These are phyloP conservation scores for Debaryomyces fabryi DNA, from an alignment of 1,139 yeast genomes.

Conservation along the genomic window DNA sequence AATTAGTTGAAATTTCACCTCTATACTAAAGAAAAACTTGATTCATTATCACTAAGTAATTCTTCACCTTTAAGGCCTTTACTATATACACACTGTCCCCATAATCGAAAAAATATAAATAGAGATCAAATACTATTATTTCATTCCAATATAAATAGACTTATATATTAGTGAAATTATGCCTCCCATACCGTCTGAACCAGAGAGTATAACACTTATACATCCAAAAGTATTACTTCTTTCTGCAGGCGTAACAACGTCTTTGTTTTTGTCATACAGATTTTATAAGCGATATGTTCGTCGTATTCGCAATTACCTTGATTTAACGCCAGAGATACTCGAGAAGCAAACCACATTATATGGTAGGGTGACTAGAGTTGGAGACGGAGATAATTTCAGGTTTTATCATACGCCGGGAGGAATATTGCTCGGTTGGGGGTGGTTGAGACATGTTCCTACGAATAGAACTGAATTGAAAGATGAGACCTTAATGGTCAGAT, in stretches of 20 bases:
- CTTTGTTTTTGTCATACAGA: slow-evolving; percentile 33
- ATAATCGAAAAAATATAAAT: neutral
- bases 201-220: slow-evolving; percentile 17
- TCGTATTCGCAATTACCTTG: slow-evolving; percentile 40
- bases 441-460: slow-evolving; percentile 62
- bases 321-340: slow-evolving; percentile 42
- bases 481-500: slow-evolving; percentile 65
- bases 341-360: slow-evolving; percentile 44
- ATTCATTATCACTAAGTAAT: neutral
- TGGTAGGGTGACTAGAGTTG: slow-evolving; percentile 89
- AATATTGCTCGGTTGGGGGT: slow-evolving; percentile 84
- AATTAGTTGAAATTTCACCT: neutral
- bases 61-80: neutral
- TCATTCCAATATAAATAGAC: neutral
- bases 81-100: slow-evolving; percentile 1
- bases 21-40: neutral
- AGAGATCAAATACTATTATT: neutral
- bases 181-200: slow-evolving; percentile 15
- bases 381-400: slow-evolving; percentile 95
- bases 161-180: neutral
- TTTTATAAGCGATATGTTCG: slow-evolving; percentile 39
- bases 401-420: slow-evolving; percentile 97
- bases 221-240: slow-evolving; percentile 47
- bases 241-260: slow-evolving; percentile 40
- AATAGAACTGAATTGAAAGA: slow-evolving; percentile 52